Conservation (phyloP, 306 rosid genomes). For the Glycine soja region DNA sequence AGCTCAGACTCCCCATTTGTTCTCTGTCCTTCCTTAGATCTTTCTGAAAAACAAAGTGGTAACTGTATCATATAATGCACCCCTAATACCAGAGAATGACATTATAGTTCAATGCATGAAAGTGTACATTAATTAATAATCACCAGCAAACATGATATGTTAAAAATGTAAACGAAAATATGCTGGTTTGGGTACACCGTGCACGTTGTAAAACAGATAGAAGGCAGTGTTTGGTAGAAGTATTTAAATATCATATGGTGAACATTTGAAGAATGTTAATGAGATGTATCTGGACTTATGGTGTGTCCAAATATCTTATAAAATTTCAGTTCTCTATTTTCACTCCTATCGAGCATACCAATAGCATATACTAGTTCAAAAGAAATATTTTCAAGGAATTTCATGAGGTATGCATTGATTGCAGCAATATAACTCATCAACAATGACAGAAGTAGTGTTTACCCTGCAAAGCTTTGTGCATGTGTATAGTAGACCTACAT, state of each 20-base stretch:
- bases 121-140: no score
- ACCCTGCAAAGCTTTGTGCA: slow-evolving; percentile 49
- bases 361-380: not conserved
- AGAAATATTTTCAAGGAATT: not conserved
- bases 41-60: slow-evolving; percentile 45
- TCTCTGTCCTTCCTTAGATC: slow-evolving; percentile 40
- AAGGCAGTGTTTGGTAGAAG: not conserved
- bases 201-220: not conserved
- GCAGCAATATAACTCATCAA: not conserved
- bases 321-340: not conserved
- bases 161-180: no score
- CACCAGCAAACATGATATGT: not conserved
- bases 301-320: not conserved
- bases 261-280: not conserved
- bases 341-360: not conserved
- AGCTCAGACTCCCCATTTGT: slow-evolving; percentile 46
- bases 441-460: slow-evolving; percentile 29
- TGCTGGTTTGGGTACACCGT: not conserved
- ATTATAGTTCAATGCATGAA: no score
- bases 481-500: slow-evolving; percentile 47
- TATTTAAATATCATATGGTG: slow-evolving; percentile 5
- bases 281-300: not conserved
- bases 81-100: no score
- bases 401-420: not conserved
- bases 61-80: not conserved